Conservation (phyloP, 805 yeast genomes). For the Schwanniomyces sp. region DNA sequence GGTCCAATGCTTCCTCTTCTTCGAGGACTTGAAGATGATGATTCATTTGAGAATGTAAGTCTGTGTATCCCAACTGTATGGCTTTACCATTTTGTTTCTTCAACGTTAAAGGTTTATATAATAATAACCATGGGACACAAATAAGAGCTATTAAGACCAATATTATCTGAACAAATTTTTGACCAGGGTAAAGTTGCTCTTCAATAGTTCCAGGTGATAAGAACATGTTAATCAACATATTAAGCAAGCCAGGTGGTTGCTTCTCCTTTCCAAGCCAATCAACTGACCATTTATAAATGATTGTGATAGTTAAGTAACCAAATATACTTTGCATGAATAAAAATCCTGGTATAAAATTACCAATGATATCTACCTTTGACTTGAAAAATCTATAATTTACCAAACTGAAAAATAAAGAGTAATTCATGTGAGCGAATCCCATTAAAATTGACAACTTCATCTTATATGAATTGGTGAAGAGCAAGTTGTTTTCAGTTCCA, state of each 20-base stretch:
- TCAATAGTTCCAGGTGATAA: constrained; percentile 70
- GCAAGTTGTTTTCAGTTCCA: constrained; percentile 70
- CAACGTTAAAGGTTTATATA: constrained; percentile 59
- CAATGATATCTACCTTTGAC: constrained; percentile 63
- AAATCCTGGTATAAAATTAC: constrained; percentile 73
- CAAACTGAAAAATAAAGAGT: constrained; percentile 66
- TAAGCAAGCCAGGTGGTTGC: constrained; percentile 71
- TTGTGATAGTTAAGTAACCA: constrained; percentile 66
- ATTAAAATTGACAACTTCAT: constrained; percentile 75
- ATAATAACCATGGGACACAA: constrained; percentile 74
- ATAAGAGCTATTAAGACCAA: constrained; percentile 58
- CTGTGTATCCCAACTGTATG: constrained; percentile 35
- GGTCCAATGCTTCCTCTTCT: constrained; percentile 34
- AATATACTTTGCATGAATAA: constrained; percentile 75
- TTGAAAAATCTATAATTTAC: constrained; percentile 60
- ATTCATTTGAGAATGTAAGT: constrained; percentile 28
- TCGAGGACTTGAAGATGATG: constrained; percentile 38
- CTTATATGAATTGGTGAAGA: constrained; percentile 72
- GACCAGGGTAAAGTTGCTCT: constrained; percentile 66
- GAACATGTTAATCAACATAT: constrained; percentile 76
- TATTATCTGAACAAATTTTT: constrained; percentile 57
- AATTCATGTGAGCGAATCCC: constrained; percentile 77
- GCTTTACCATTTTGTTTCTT: constrained; percentile 38
- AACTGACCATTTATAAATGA: constrained; percentile 71
- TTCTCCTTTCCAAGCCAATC: constrained; percentile 65